Evolutionary conservation across 257 asterid species (phyloP).

Genomic region (Salvia hispanica): DNA sequence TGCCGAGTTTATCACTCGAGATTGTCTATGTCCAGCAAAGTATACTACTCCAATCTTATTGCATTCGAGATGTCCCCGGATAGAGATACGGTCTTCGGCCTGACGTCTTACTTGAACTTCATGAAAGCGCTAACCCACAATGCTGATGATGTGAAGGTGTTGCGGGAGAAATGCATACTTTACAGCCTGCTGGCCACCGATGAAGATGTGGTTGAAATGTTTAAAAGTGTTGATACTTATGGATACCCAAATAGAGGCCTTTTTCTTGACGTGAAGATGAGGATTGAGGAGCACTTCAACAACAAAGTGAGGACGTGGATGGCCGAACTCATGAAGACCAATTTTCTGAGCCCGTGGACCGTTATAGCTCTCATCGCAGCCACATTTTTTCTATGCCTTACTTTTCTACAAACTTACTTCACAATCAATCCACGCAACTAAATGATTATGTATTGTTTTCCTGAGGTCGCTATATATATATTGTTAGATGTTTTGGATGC

Average conservation of each 20-base stretch:
- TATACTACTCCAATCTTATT: too few relatives aligned
- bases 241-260: background rate
- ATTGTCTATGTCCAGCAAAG: too few relatives aligned
- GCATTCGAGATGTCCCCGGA: too few relatives aligned
- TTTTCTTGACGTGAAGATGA: slow-evolving; percentile 27
- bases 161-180: slow-evolving; percentile 7
- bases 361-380: slow-evolving; percentile 34
- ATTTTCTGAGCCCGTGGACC: slow-evolving; percentile 23
- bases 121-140: slow-evolving; percentile 34
- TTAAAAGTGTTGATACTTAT: slow-evolving; percentile 34
- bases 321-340: slow-evolving; percentile 38
- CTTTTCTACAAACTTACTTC: background rate
- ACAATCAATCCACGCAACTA: too few relatives aligned
- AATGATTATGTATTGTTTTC: too few relatives aligned
- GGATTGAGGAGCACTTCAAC: slow-evolving; percentile 18
- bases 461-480: too few relatives aligned
- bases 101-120: too few relatives aligned
- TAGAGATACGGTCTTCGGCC: too few relatives aligned
- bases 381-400: slow-evolving; percentile 31
- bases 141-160: too few relatives aligned
- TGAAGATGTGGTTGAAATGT: slow-evolving; percentile 35
- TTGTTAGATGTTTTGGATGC: too few relatives aligned
- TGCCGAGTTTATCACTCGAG: too few relatives aligned
- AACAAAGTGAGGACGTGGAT: slow-evolving; percentile 25
- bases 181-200: slow-evolving; percentile 33